These are phyloP conservation scores for Lactifluus rugatus DNA, from an alignment of 768 basidiomycete genomes.

Conservation along the genomic window DNA sequence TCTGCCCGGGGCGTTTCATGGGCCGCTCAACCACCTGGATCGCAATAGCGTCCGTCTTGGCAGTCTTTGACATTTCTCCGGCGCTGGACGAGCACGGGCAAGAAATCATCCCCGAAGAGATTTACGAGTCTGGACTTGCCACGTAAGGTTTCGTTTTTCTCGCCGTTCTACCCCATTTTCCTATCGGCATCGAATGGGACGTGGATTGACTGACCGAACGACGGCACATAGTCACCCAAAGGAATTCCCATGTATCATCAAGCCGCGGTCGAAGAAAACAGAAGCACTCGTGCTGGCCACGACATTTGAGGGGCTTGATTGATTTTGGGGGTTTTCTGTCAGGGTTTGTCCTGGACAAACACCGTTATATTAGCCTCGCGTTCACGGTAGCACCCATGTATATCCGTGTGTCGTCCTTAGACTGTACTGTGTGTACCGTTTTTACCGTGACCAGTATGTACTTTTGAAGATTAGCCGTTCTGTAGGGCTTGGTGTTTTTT, in stretches of 20 bases:
- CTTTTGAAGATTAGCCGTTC: no score
- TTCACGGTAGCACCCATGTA: neutral
- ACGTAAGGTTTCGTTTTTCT: neutral
- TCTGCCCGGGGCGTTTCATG: constrained; percentile 25
- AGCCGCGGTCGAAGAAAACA: constrained; percentile 4
- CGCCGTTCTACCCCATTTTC: neutral
- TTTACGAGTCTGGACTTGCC: neutral
- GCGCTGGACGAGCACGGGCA: neutral
- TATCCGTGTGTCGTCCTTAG: no score
- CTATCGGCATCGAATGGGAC: no score
- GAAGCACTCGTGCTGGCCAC: neutral
- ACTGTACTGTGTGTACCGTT: no score
- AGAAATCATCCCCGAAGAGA: neutral
- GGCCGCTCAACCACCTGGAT: constrained; percentile 31
- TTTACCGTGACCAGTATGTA: no score
- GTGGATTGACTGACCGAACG: no score
- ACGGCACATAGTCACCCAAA: neutral
- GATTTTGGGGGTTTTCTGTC: neutral
- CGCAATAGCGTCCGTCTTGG: constrained; percentile 27
- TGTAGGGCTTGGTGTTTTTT: no score
- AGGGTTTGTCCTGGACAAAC: neutral
- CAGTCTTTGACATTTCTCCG: constrained; percentile 29
- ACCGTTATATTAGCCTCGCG: neutral
- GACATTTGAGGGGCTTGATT: neutral
- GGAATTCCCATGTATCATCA: constrained; percentile 4